Percentiles rank a stretch among this genome's conserved stretches.
Evolutionary conservation across 441 rosid genomes (phyloP).

Genomic region (Pelargonium citronellum): DNA sequence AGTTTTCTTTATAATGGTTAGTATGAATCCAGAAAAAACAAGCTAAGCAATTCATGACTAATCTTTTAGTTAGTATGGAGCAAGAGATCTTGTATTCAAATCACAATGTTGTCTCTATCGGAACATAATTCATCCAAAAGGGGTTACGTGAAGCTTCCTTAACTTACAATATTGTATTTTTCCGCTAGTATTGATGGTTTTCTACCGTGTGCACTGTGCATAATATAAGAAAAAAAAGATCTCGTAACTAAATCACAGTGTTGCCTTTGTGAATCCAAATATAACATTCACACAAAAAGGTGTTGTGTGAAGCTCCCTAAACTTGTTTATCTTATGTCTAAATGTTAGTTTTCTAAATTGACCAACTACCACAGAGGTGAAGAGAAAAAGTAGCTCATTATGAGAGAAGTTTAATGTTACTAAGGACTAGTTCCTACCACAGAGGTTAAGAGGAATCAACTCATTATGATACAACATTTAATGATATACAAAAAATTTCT

Average conservation of each 20-base stretch:
- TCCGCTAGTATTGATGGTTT: neutral
- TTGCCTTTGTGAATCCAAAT: neutral
- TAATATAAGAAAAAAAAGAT: too few species aligned
- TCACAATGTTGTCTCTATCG: neutral
- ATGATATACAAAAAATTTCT: neutral
- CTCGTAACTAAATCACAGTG: neutral
- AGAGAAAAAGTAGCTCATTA: slow-evolving; percentile 10
- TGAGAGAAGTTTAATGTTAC: slow-evolving; percentile 10
- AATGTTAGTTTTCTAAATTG: neutral
- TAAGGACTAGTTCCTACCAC: slow-evolving; percentile 5
- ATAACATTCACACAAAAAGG: neutral
- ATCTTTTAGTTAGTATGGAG: neutral
- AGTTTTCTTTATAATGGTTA: slow-evolving; percentile 7
- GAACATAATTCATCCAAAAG: slow-evolving; percentile 1
- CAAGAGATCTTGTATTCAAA: neutral
- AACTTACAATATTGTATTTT: neutral
- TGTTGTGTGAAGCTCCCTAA: neutral
- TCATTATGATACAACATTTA: neutral
- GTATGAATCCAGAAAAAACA: slow-evolving; percentile 2
- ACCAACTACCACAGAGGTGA: slow-evolving; percentile 13
- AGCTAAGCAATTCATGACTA: neutral
- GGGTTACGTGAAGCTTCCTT: neutral
- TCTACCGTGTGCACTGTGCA: neutral
- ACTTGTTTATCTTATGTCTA: slow-evolving; percentile 3
- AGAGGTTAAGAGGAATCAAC: slow-evolving; percentile 9